Base-by-base conservation (phyloP, 2,329 filamentous ascomycete genomes). In the Trichoderma atrobrunneum region DNA sequence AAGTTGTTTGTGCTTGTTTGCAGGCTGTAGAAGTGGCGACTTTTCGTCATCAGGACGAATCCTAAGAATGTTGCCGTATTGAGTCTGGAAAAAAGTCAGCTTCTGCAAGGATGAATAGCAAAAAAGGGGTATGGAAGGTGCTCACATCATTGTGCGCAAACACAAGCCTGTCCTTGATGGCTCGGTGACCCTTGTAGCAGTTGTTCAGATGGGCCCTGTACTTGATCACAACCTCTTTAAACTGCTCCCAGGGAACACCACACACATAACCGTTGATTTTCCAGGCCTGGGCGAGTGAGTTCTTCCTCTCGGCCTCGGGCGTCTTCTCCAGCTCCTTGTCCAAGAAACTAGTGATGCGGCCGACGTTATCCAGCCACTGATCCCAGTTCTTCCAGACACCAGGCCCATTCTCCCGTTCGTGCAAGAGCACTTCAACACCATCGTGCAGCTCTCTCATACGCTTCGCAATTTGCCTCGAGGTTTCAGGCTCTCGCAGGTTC, bases 131-230 rank as follows among this genome's bases (percentile, higher is more conserved):
- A 32, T 2, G 5, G 11, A 30, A 32, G 14, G 34, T 59, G 82
- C 92, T 84, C 82, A 97, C 94, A 87, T 99, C 96, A 78, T 97
- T 98, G 81, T 99, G 96, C n/a, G 94, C 93, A 85, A 99, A 99
- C 0, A 98, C 90, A 12, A 99, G 87, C 70, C 89, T 87, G 61
- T 93, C 88, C 67, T 91, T 91, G 71, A 98, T 86, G 63, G 87
- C 88, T 39, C 88, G 83, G 5, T 85, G 79, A 1, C 90, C 90
- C 51, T 92, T 92, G 80, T 95, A 96, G 77, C 89, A 88, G 51
- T 88, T 86, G 67, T 91, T 84, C n/a, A 98, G 83, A 85, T 91
- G 92, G 24, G 85, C 84, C 18, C 94, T 89, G 80, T 98, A 98
- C 77, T 89, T 92, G 26, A 92, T 89, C 36, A 98, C 90, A 39